Evolutionary conservation across 805 yeast genomes (phyloP), one percentile per base, ranked within the genome.

Genomic region (Teunomyces aglyptinius): DNA sequence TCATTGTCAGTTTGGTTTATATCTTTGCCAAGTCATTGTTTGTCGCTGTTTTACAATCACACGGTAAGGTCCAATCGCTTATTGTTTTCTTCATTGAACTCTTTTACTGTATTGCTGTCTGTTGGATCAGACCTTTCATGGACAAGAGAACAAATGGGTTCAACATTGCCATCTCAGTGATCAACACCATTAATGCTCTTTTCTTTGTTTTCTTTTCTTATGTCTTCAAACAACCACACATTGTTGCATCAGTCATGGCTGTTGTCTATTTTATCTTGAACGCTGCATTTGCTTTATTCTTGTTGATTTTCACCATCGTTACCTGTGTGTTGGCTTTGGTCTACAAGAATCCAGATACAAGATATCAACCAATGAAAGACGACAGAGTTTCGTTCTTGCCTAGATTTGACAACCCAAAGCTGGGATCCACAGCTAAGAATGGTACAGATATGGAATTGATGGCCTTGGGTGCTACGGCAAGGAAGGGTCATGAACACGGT

Each of bases 351-450:
- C 98, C 99, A 44, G 99, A 94, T 67, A 82, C 92, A 7, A 80
- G 96, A 57, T 94, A 94, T 71, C 92, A 89, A 70, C 98, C 97
- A 51, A 86, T 92, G 86, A 86, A 86, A 57, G 99, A 94, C 66
- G 99, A 94, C 63, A 82, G 99, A 63, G 94, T 87, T 43, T 87
- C 97, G n/a, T 94, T 94, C 65, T 87, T 94, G 61, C 91, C 91
- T 51, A 77, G 84, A 58, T 73, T 75, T 46, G 82, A 73, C 46
- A 65, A 65, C 34, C 57, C 60, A 12, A 60, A 58, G 31, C 52
- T 54, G 42, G 56, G 51, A n/a, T 56, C 55, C 6, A 39, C 28
- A 5, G 31, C 39, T 10, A 47, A 62, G 53, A 48, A 61, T 36
- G 56, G 64, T 50, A 76, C 69, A 24, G 83, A 76, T 49, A 71